Evolutionary conservation across 108 stramenopile species (phyloP).

Genomic region (Cyclotella distinguenda): DNA sequence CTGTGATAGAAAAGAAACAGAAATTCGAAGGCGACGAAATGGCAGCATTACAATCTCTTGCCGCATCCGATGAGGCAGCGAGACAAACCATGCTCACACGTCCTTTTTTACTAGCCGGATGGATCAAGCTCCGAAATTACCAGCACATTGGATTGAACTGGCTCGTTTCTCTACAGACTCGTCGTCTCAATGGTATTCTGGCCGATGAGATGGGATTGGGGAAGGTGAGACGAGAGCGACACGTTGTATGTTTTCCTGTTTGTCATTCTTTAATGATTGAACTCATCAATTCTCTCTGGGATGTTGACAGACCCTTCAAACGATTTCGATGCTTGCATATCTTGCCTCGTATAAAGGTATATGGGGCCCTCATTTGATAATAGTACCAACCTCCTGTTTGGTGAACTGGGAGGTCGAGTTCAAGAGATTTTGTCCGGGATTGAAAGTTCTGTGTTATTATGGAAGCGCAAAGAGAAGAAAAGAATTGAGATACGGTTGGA

Average conservation of each 20-base stretch:
- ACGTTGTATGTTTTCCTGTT: neutral
- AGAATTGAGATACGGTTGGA: slow-evolving; percentile 93
- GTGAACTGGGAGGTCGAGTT: slow-evolving; percentile 99
- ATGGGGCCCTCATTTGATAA: slow-evolving; percentile 98
- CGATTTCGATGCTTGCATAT: slow-evolving; percentile 93
- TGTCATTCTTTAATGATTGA: neutral
- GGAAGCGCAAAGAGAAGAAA: slow-evolving; percentile 92
- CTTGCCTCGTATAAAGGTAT: slow-evolving; percentile 93
- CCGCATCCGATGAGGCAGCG: slow-evolving; percentile 59
- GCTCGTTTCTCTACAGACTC: slow-evolving; percentile 92
- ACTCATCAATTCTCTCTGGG: slow-evolving; percentile 21
- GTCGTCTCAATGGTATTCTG: slow-evolving; percentile 97
- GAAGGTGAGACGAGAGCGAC: slow-evolving; percentile 47
- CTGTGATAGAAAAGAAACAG: slow-evolving; percentile 11
- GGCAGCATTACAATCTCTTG: slow-evolving; percentile 41
- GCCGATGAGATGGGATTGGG: slow-evolving; percentile 89
- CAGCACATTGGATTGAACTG: slow-evolving; percentile 96
- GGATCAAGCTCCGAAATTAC: slow-evolving; percentile 91
- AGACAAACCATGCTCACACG: slow-evolving; percentile 59
- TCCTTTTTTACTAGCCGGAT: slow-evolving; percentile 71
- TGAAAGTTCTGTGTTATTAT: slow-evolving; percentile 96
- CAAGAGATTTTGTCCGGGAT: slow-evolving; percentile 90
- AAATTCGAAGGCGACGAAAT: slow-evolving; percentile 19
- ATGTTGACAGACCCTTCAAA: slow-evolving; percentile 92
- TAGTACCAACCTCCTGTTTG: slow-evolving; percentile 96